A percentile compares a stretch with the other conserved stretches of the same genome.
Conservation (phyloP, 2,329 filamentous ascomycete species). For the Neurospora sp. region DNA sequence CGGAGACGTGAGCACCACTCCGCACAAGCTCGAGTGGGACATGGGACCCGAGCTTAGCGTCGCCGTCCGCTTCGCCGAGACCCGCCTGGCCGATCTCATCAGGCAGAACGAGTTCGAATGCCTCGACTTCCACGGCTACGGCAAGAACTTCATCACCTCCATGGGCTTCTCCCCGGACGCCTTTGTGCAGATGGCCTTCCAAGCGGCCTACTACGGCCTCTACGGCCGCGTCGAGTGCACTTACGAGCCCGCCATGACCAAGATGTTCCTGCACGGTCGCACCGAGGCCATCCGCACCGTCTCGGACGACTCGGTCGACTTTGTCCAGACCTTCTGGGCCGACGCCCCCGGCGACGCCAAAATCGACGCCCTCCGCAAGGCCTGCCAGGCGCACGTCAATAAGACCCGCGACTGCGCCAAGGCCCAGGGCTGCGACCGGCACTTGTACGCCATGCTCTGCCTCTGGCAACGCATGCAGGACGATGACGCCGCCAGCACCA, state of each 20-base stretch:
- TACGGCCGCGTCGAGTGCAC: constrained; percentile 91
- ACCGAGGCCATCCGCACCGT: constrained; percentile 90
- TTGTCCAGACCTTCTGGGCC: constrained; percentile 90
- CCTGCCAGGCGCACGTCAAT: constrained; percentile 71
- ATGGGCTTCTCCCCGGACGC: constrained; percentile 97
- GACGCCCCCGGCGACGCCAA: constrained; percentile 77
- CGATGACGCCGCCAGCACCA: constrained; percentile 50
- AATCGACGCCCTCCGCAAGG: constrained; percentile 73
- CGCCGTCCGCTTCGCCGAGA: constrained; percentile 90
- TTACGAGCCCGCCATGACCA: constrained; percentile 98
- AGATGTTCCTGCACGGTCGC: constrained; percentile 82
- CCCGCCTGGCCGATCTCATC: constrained; percentile 84
- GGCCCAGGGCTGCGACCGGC: constrained; percentile 82
- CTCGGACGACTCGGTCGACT: constrained; percentile 72
- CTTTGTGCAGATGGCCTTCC: constrained; percentile 98
- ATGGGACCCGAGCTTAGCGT: constrained; percentile 88
- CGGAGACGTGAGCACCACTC: constrained; percentile 85
- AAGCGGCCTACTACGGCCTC: constrained; percentile 93
- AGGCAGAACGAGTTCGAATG: constrained; percentile 95
- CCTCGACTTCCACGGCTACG: constrained; percentile 79
- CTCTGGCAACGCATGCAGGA: constrained; percentile 89
- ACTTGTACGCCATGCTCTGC: constrained; percentile 87
- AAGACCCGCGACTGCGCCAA: constrained; percentile 80
- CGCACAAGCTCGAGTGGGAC: constrained; percentile 95
- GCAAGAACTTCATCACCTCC: constrained; percentile 94